Base-by-base conservation (phyloP, 495 filamentous ascomycete species). In the Neurospora sp. region DNA sequence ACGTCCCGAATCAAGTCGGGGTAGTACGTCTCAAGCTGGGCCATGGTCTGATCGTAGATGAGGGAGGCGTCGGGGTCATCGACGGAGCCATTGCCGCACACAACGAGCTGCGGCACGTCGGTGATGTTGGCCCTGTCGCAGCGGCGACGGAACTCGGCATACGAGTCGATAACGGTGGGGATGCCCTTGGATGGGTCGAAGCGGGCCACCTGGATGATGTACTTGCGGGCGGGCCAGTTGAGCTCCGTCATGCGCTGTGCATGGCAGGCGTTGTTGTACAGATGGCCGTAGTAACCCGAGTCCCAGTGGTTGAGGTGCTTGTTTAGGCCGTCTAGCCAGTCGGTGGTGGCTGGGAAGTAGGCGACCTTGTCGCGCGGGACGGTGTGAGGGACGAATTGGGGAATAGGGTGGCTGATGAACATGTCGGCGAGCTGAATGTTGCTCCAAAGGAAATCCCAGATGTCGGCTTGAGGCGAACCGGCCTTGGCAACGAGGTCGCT, bases 161-260 rank as follows among this genome's bases (percentile, higher is more conserved):
- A 97, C 10, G 92, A 88, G 69, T 92, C 88, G 70, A 96, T 84
- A 3, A 94, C 92, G 69, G 93, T 92, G 1, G 90, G 88, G 68
- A 96, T 94, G 37, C 93, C 93, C 82, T 96, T 96, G 46, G 92
- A 88, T 0, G 93, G 94, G 74, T 97, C 93, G 78, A 97, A 97
- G 18, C 93, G 90, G 9, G 93, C 91, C 59, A 96, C 88, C 78
- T 97, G 93, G 42, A 91, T 84, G 74, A 97, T 91, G 78, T 95
- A 97, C 71, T 89, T 85, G 74, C 93, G 89, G 11, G 87, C 86
- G 5, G 93, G 93, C 77, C 87, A 93, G 59, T 85, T 83, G 39
- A 96, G 86, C 35, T 86, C 84, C 3, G 89, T 86, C 87, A 89
- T 89, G 73, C 83, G 79, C 70, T 89, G 83, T 9, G 85, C 80